phyloP scores from a whole-genome alignment of 192 early-diverging fungal genomes.

The Jimgerdemannia flammicorona region DNA sequence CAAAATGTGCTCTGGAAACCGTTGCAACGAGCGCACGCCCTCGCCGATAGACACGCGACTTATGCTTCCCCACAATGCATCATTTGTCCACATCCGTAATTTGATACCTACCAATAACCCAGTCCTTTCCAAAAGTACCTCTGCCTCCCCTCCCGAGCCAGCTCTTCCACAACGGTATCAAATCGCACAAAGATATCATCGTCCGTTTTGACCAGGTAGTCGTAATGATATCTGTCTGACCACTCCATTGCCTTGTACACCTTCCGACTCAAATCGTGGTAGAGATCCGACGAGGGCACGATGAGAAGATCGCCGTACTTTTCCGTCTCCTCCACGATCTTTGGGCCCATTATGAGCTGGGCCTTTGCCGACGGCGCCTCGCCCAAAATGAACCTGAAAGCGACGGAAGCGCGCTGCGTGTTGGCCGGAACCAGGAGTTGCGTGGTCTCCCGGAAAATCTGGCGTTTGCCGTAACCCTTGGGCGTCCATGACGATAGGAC shows the following conservation, averaged over 20 bases:
- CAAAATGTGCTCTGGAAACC: no score
- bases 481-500: slow-evolving; percentile 56
- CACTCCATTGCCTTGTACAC: slow-evolving; percentile 54
- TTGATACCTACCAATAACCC: slow-evolving; percentile 45
- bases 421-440: slow-evolving; percentile 39
- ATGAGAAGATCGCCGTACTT: slow-evolving; percentile 48
- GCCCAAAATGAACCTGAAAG: slow-evolving; percentile 50
- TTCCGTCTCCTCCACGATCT: slow-evolving; percentile 40
- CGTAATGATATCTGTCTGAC: slow-evolving; percentile 48
- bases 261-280: slow-evolving; percentile 51
- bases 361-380: slow-evolving; percentile 38
- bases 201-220: slow-evolving; percentile 55
- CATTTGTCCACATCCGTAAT: background rate
- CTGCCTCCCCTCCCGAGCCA: slow-evolving; percentile 35
- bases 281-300: slow-evolving; percentile 46
- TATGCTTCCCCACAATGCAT: no score
- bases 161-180: slow-evolving; percentile 47
- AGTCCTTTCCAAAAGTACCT: slow-evolving; percentile 55
- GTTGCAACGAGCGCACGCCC: no score
- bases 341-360: slow-evolving; percentile 36
- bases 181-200: slow-evolving; percentile 60
- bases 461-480: slow-evolving; percentile 41
- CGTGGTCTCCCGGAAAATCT: slow-evolving; percentile 42
- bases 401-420: slow-evolving; percentile 36
- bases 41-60: no score